These are phyloP conservation scores for Trichoderma reesei DNA, from an alignment of 495 filamentous ascomycete genomes.

Conservation along the genomic window DNA sequence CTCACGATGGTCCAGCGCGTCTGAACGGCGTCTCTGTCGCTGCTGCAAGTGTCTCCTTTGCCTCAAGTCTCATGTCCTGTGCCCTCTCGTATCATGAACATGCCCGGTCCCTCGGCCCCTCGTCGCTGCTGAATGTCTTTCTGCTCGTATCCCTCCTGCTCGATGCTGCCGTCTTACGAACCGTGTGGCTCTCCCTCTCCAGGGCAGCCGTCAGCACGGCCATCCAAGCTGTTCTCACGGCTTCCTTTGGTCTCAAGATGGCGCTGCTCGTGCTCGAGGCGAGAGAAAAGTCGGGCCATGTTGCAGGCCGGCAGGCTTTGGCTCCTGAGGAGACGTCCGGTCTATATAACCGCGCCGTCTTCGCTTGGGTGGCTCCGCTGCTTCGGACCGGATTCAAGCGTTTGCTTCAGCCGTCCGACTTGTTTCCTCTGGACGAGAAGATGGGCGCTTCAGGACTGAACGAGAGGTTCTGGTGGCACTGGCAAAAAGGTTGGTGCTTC, in stretches of 20 bases:
- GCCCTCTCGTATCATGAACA: constrained; percentile 48
- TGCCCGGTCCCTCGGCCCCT: constrained; percentile 39
- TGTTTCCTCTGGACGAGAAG: constrained; percentile 20
- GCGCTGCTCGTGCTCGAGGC: constrained; percentile 42
- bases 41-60: constrained; percentile 12
- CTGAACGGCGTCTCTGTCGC: constrained; percentile 11
- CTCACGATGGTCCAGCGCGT: constrained; percentile 3
- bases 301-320: constrained; percentile 16
- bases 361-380: constrained; percentile 51
- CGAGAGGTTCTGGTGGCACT: constrained; percentile 4
- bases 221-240: constrained; percentile 29
- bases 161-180: constrained; percentile 43
- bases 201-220: background rate
- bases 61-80: constrained; percentile 25
- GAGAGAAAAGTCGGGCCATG: constrained; percentile 18
- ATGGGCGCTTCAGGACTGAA: background rate
- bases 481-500: background rate
- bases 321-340: constrained; percentile 49
- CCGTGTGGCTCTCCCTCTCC: constrained; percentile 38
- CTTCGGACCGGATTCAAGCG: constrained; percentile 39
- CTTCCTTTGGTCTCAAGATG: constrained; percentile 34
- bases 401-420: constrained; percentile 33
- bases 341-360: constrained; percentile 40
- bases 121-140: constrained; percentile 47
- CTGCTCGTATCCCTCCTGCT: constrained; percentile 46